Conservation (phyloP, 2,329 filamentous ascomycete species). For the Fusarium buxicola region DNA sequence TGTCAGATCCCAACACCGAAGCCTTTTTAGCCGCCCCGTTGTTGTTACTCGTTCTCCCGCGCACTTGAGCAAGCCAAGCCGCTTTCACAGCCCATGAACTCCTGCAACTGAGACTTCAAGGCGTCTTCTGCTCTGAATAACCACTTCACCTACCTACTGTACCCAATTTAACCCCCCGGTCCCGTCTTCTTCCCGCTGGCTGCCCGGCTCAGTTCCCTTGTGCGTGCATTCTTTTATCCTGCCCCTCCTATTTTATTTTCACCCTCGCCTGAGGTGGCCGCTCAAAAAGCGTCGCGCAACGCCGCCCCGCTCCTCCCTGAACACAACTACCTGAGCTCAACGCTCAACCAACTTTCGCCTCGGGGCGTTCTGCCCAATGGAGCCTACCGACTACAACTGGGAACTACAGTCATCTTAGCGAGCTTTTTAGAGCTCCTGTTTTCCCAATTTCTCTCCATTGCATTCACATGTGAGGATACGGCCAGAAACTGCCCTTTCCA, state of each 20-base stretch:
- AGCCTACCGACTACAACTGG: conserved; percentile 26
- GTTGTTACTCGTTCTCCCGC: conserved; percentile 31
- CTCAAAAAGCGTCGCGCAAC: conserved; percentile 27
- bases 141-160: conserved; percentile 36
- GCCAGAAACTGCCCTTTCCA: conserved; percentile 31
- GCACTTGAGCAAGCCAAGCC: conserved; percentile 24
- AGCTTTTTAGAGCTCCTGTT: conserved; percentile 44
- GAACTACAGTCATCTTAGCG: conserved; percentile 31
- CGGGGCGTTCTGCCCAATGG: conserved; percentile 38
- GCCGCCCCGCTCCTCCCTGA: conserved; percentile 18
- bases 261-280: conserved; percentile 24
- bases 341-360: conserved; percentile 22
- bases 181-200: conserved; percentile 26
- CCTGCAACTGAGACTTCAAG: conserved; percentile 25
- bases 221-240: conserved; percentile 33
- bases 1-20: conserved; percentile 35
- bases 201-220: conserved; percentile 31
- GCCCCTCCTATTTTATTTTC: conserved; percentile 37
- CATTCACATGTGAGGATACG: conserved; percentile 38
- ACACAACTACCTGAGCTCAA: conserved; percentile 24
- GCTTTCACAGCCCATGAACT: conserved; percentile 19
- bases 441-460: conserved; percentile 8
- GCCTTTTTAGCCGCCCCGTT: conserved; percentile 35
- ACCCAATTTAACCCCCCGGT: conserved; percentile 37
- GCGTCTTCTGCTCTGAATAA: conserved; percentile 28